A percentile compares a stretch with the other conserved stretches of the same genome.
phyloP scores from a whole-genome alignment of 495 filamentous ascomycete genomes.

The Diplogelasinospora grovesii region DNA sequence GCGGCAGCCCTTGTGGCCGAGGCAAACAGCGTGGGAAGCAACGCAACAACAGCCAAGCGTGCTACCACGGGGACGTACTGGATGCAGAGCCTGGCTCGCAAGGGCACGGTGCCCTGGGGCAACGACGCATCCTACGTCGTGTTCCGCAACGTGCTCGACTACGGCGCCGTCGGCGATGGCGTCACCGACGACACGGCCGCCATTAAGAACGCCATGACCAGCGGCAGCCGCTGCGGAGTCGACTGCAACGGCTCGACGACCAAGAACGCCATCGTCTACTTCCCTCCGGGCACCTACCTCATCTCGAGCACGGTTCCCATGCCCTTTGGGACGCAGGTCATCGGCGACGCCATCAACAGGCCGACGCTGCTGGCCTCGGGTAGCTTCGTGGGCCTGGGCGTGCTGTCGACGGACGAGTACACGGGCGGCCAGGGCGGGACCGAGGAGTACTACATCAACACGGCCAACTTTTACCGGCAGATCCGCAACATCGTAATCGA shows the following conservation, averaged over 20 bases:
- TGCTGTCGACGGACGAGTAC: conserved; percentile 86
- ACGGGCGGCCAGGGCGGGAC: conserved; percentile 37
- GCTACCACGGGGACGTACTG: too few species aligned
- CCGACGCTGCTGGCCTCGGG: conserved; percentile 65
- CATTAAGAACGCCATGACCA: conserved; percentile 70
- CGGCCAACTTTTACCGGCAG: conserved; percentile 95
- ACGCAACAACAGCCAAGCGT: too few species aligned
- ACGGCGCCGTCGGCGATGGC: conserved; percentile 48
- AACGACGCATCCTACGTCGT: too few species aligned
- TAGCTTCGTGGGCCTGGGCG: conserved; percentile 67
- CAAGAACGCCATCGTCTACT: conserved; percentile 57
- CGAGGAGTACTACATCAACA: conserved; percentile 52
- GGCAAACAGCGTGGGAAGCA: too few species aligned
- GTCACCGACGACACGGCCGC: conserved; percentile 72
- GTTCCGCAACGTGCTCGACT: conserved; percentile 2
- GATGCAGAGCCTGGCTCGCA: too few species aligned
- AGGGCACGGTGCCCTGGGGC: too few species aligned
- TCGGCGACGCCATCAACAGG: conserved; percentile 58
- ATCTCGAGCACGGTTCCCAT: conserved; percentile 56
- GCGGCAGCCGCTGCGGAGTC: conserved; percentile 62
- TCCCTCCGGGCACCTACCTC: conserved; percentile 66
- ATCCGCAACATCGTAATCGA: conserved; percentile 88
- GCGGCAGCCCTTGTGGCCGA: too few species aligned
- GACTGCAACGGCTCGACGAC: not conserved
- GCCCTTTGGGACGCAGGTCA: conserved; percentile 66